phyloP scores from a whole-genome alignment of 2,329 filamentous ascomycete species.

The Cladosporium sp. region DNA sequence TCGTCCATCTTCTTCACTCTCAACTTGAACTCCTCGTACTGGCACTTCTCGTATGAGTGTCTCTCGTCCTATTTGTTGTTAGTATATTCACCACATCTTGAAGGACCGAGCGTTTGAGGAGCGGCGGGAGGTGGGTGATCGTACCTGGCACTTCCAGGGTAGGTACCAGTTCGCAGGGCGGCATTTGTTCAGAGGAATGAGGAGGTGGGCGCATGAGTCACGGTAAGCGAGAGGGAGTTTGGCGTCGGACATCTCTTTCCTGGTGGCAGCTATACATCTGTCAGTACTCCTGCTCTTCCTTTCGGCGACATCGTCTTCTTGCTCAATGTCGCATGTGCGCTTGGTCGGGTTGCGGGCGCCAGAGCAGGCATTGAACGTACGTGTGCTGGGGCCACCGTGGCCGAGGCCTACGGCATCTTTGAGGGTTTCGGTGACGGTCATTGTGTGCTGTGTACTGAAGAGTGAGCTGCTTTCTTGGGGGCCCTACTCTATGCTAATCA shows the following conservation, averaged over 20 bases:
- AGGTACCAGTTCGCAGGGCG: slow-evolving; percentile 88
- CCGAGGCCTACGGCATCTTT: slow-evolving; percentile 47
- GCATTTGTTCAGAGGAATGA: slow-evolving; percentile 95
- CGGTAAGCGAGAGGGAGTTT: slow-evolving; percentile 85
- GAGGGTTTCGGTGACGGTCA: slow-evolving; percentile 38
- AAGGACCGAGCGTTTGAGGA: background rate
- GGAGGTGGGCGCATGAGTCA: slow-evolving; percentile 89
- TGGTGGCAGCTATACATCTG: slow-evolving; percentile 66
- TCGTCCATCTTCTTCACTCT: slow-evolving; percentile 98
- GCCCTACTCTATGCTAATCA: background rate
- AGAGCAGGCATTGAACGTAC: slow-evolving; percentile 23
- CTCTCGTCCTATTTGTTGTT: slow-evolving; percentile 68
- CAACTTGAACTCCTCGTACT: slow-evolving; percentile 98
- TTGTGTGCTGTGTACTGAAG: slow-evolving; percentile 15
- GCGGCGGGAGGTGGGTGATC: slow-evolving; percentile 9
- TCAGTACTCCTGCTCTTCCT: background rate
- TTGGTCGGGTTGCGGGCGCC: background rate
- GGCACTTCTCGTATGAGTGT: slow-evolving; percentile 98
- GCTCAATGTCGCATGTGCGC: background rate
- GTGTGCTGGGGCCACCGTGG: slow-evolving; percentile 29
- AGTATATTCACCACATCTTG: background rate
- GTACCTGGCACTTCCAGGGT: slow-evolving; percentile 95
- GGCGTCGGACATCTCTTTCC: slow-evolving; percentile 91
- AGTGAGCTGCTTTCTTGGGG: background rate
- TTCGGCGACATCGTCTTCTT: background rate